Base-by-base conservation (phyloP, 495 filamentous ascomycete genomes). In the Trichocladium uniseriatum region DNA sequence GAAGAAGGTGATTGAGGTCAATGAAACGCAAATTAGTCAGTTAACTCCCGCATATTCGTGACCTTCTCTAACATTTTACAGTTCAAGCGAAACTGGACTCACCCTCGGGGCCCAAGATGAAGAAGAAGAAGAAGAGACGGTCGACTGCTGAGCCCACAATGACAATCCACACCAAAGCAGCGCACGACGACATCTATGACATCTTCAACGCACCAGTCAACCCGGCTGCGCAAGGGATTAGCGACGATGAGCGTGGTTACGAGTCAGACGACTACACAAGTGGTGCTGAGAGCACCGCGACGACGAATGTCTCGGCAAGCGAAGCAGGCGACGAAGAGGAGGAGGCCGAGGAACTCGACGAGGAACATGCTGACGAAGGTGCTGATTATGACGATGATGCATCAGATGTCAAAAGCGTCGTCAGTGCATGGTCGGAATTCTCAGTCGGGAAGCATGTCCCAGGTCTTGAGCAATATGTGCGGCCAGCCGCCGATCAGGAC, bases 121-220 rank as follows among this genome's bases (percentile, higher is more conserved):
- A 76, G 40, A 90, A 87, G 69, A 86, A 87, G 69, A 86, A 83
- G 69, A 86, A 83, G 62, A 66, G 62, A 18, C 62, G 57, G 20
- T 76, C 78, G 11, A 65, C 49, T 5, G 53, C 77, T 2, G 89
- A 95, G 60, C 87, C 89, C 21, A 98, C 92, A 1, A 96, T 98
- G 90, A 98, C 92, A 1, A 78, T 98, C 53, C 87, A 96, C 60
- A 98, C 92, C 15, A 87, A 81, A 43, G 91, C 90, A 45, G 92
- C 92, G 1, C 95, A 89, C 41, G 90, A 97, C 59, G 94, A 97
- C 53, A 96, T 98, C 41, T 94, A 97, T 64, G 87, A 86, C 51
- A 82, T 98, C 35, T 97, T 98, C 69, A 97, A 92, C 58, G 87
- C 94, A 39, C 91, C 94, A 7, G 64, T 95, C 38, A 79, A 86